These are phyloP conservation scores for Typha latifolia DNA, from an alignment of 176 grass and related monocot species.

Conservation along the genomic window DNA sequence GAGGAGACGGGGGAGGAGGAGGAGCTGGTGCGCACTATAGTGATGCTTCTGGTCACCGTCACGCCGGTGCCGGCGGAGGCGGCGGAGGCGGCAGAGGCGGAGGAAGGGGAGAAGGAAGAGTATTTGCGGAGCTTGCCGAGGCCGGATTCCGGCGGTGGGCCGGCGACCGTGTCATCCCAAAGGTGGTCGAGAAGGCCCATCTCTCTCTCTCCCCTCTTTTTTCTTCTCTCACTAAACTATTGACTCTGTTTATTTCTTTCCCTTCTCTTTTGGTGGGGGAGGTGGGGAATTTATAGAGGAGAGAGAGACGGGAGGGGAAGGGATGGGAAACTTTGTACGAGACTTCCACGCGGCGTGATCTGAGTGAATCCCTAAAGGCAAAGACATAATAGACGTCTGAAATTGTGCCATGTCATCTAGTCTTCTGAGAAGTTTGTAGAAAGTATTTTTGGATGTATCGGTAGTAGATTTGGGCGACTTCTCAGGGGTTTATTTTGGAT, in stretches of 20 bases:
- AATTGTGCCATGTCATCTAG: too few relatives aligned
- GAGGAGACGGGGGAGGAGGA: constrained; percentile 1
- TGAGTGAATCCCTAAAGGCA: too few relatives aligned
- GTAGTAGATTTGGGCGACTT: too few relatives aligned
- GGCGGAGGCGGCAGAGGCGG: constrained; percentile 13
- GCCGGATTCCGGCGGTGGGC: constrained; percentile 65
- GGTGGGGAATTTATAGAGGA: background rate
- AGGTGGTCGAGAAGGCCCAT: constrained; percentile 86
- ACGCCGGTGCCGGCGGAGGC: constrained; percentile 1
- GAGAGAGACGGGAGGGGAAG: background rate
- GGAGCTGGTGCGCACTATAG: constrained; percentile 38
- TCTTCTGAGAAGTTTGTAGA: too few relatives aligned
- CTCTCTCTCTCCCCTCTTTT: background rate
- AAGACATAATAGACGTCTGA: too few relatives aligned
- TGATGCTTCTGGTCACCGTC: constrained; percentile 56
- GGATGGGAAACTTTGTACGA: background rate
- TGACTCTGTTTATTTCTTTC: background rate
- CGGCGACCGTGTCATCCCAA: constrained; percentile 96
- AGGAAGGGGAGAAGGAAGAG: constrained; percentile 54
- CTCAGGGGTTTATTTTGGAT: too few relatives aligned
- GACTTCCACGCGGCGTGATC: background rate
- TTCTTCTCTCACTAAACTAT: background rate
- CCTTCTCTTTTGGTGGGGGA: background rate
- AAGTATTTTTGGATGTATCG: too few relatives aligned
- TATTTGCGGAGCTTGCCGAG: constrained; percentile 86